Evolutionary conservation across 495 filamentous ascomycete genomes (phyloP).

Genomic region (Talaromyces thailandensis): DNA sequence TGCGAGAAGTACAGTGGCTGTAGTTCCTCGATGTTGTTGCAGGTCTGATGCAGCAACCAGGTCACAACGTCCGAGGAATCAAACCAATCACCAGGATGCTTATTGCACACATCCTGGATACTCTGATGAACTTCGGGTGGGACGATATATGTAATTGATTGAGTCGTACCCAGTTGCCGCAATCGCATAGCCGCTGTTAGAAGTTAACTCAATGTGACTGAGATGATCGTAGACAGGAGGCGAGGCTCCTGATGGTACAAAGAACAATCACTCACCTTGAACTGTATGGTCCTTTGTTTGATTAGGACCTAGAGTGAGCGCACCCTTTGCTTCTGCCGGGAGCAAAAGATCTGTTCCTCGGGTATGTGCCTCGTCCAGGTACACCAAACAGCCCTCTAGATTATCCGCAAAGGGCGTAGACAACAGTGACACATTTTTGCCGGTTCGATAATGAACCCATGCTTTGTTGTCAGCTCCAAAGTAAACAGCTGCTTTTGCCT

Average conservation of each 20-base stretch:
- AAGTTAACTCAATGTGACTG: not conserved
- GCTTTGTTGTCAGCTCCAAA: constrained; percentile 40
- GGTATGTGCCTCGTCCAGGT: constrained; percentile 67
- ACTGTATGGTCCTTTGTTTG: constrained; percentile 63
- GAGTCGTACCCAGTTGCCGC: constrained; percentile 48
- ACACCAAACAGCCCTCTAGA: constrained; percentile 55
- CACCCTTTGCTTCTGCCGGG: constrained; percentile 47
- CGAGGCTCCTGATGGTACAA: no score
- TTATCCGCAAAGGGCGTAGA: constrained; percentile 50
- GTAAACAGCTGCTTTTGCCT: constrained; percentile 43
- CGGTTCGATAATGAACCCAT: constrained; percentile 33
- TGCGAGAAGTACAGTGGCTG: constrained; percentile 48
- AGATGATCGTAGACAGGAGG: not conserved
- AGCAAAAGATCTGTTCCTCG: constrained; percentile 66
- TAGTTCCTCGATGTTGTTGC: constrained; percentile 42
- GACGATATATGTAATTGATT: constrained; percentile 45
- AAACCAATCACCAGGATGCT: constrained; percentile 1
- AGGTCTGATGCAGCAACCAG: constrained; percentile 57
- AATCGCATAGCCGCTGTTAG: constrained; percentile 58
- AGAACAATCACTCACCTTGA: constrained; percentile 45
- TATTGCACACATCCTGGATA: constrained; percentile 21
- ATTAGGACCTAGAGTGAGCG: constrained; percentile 55
- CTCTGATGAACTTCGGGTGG: constrained; percentile 44
- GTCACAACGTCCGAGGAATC: constrained; percentile 44
- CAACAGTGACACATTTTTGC: constrained; percentile 36